Percentiles rank a stretch among this genome's conserved stretches.
Evolutionary conservation across 352 stramenopile genomes (phyloP).

Genomic region (Saprolegnia parasitica): DNA sequence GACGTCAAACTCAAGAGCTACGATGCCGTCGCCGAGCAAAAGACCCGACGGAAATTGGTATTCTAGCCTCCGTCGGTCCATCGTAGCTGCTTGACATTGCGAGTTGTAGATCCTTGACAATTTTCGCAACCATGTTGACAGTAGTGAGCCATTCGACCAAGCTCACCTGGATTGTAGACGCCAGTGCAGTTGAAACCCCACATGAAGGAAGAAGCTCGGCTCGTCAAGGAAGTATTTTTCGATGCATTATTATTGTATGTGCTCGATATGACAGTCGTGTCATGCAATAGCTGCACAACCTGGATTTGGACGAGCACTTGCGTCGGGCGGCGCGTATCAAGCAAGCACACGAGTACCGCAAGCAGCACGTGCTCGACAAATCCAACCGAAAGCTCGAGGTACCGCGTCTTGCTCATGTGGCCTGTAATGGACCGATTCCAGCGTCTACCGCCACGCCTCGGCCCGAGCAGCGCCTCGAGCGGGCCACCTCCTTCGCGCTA

Average conservation of each 20-base stretch:
- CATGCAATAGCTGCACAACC: constrained; percentile 22
- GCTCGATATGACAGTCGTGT: no score
- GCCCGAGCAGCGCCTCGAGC: no score
- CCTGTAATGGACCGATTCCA: no score
- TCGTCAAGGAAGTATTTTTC: constrained; percentile 21
- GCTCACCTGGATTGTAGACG: not conserved
- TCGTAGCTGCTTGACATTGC: not conserved
- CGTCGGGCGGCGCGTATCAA: constrained; percentile 11
- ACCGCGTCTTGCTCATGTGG: not conserved
- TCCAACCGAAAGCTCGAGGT: not conserved
- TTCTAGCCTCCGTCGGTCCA: not conserved
- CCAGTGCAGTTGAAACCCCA: constrained; percentile 9
- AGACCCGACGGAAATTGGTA: constrained; percentile 13
- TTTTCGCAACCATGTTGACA: not conserved
- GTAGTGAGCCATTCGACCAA: not conserved
- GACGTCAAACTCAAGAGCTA: constrained; percentile 18
- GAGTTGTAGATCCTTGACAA: not conserved
- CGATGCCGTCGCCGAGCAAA: constrained; percentile 16
- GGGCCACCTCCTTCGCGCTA: no score
- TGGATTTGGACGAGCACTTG: constrained; percentile 21
- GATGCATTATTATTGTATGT: not conserved
- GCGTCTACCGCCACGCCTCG: no score
- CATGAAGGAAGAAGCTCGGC: constrained; percentile 9
- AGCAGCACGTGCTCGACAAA: not conserved
- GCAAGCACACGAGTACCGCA: constrained; percentile 16